These are phyloP conservation scores for Alternaria sp. DNA, from an alignment of 2,329 filamentous ascomycete genomes.

Conservation along the genomic window DNA sequence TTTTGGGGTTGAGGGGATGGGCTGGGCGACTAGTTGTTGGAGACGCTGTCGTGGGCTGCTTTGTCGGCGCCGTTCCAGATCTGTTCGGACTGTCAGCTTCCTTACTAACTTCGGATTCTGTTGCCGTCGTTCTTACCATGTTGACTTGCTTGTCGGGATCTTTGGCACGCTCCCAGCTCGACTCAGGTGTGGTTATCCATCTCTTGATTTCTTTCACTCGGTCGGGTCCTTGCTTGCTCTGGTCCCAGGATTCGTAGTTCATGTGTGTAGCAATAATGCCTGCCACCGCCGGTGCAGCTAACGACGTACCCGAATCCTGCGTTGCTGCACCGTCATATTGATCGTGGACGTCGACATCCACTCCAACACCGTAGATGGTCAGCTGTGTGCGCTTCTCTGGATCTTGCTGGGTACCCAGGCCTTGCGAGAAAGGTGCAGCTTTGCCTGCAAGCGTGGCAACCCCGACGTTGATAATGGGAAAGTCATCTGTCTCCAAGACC, in stretches of 20 bases:
- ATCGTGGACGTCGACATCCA: background rate
- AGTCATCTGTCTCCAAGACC: background rate
- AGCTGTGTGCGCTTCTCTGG: background rate
- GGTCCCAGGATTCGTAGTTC: background rate
- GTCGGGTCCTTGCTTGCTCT: background rate
- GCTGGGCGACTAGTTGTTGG: background rate
- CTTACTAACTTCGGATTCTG: background rate
- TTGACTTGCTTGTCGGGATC: background rate
- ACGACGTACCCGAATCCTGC: background rate
- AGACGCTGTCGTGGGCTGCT: background rate
- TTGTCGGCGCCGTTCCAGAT: background rate
- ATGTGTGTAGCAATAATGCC: background rate
- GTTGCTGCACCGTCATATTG: background rate
- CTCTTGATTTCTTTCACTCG: background rate
- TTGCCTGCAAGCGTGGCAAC: background rate
- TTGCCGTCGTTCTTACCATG: background rate
- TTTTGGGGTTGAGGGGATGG: background rate
- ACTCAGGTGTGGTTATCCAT: background rate
- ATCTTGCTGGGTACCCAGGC: background rate
- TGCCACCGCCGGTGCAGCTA: background rate
- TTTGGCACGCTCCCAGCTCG: background rate
- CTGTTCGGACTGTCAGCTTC: background rate
- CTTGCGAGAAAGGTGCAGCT: background rate
- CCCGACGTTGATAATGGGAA: background rate
- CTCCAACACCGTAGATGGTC: background rate